Base-by-base conservation (phyloP, 2,329 filamentous ascomycete genomes). In the Aspergillus pseudoterreus region DNA sequence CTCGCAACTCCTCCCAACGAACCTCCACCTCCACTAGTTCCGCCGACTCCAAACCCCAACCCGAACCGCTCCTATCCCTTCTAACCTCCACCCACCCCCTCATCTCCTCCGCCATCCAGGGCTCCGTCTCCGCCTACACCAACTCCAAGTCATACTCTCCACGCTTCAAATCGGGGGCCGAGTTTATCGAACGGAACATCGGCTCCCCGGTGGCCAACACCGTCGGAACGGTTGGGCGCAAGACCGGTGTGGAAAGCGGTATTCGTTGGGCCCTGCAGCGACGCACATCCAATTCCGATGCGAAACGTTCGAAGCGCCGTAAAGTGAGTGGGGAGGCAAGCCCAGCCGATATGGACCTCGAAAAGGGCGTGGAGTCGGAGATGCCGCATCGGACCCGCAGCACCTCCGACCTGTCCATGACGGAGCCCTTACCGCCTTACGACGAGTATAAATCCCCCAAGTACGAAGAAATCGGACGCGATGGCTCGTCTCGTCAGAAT, bases 61-160 rank as follows among this genome's bases (percentile, higher is more conserved):
- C 84, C 5, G 91, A 96, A 69, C 94, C 92, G 1, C 78, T 96
- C 5, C 77, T 97, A 3, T 88, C 90, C 4, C 82, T 97, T 1
- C 81, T 97, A 19, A 95, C 91, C 0, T 92, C 90, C 2, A 89
- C 89, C 1, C 91, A 96, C 65, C 92, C 92, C 0, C 78, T 95
- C 55, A 81, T 96, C 14, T 90, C 89, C 9, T 90, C 84, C 24
- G 90, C 91, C 0, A 92, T 95, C 61, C 90, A 89, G 59, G 85
- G 86, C 47, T 92, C 91, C 0, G 82, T 92, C 6, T 90, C 88
- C 1, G 90, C 89, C 1, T 97, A 97, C 68, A 86, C 87, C 24
- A 86, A 82, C 2, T 91, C 89, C 10, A 96, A 97, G 71, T 90
- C 92, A 60, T 95, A 92, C 63, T 95, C 90, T 1, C 91, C 92